Evolutionary conservation across 345 rosid genomes (phyloP).

Genomic region (Abelmoschus esculentus): DNA sequence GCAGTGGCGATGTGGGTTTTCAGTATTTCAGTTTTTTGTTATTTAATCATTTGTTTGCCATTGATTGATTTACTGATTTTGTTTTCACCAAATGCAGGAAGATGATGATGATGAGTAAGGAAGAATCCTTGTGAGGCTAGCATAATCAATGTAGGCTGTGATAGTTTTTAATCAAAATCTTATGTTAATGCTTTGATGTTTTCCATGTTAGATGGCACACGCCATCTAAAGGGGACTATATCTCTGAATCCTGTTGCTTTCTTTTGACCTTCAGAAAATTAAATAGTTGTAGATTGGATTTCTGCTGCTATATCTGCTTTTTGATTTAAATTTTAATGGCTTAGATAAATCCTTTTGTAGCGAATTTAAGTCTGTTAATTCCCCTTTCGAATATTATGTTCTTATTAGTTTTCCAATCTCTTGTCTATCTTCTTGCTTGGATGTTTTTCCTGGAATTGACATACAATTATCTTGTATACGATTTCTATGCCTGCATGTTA

Average conservation of each 20-base stretch:
- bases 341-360: conserved; percentile 31
- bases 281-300: conserved; percentile 37
- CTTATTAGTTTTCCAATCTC: neutral
- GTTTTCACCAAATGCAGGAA: conserved; percentile 40
- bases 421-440: too few species aligned
- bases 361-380: neutral
- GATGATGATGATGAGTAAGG: conserved; percentile 74
- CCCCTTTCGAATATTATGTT: neutral
- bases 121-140: conserved; percentile 44
- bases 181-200: conserved; percentile 26
- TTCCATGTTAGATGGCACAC: conserved; percentile 20
- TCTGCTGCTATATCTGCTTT: conserved; percentile 20
- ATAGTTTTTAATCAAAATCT: conserved; percentile 21
- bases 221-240: conserved; percentile 18
- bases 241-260: conserved; percentile 24
- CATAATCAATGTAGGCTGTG: conserved; percentile 32
- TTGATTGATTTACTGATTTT: neutral
- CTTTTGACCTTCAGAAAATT: conserved; percentile 13
- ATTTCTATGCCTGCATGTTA: too few species aligned
- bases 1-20: conserved; percentile 57
- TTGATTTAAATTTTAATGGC: conserved; percentile 26
- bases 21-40: neutral
- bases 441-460: too few species aligned
- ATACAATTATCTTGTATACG: too few species aligned
- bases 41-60: neutral